phyloP scores from a whole-genome alignment of 139 green algal species.

The Asterochloris sp. region DNA sequence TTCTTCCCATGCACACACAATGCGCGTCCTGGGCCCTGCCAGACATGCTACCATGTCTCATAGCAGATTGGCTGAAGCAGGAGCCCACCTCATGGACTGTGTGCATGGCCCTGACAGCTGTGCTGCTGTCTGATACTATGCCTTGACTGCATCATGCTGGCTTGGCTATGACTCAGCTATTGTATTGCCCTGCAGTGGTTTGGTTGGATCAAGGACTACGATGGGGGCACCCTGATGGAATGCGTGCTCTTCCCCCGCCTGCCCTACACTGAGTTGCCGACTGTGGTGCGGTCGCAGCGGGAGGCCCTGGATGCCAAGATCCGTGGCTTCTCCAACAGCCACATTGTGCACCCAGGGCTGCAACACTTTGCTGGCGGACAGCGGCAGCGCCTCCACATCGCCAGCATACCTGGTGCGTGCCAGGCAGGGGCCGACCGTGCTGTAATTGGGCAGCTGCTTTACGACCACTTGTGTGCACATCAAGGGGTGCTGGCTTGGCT shows the following conservation, averaged over 20 bases:
- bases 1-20: too few species aligned
- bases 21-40: too few species aligned
- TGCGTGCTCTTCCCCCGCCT: slow-evolving; percentile 73
- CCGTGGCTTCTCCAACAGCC: slow-evolving; percentile 63
- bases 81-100: neutral
- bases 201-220: slow-evolving; percentile 99
- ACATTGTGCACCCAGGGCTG: slow-evolving; percentile 73
- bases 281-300: slow-evolving; percentile 50
- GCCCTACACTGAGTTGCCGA: slow-evolving; percentile 59
- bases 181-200: slow-evolving; percentile 50
- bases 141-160: neutral
- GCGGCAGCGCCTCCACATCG: slow-evolving; percentile 28
- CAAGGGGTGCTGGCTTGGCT: too few species aligned
- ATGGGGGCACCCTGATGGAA: slow-evolving; percentile 99
- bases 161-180: neutral
- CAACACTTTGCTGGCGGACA: slow-evolving; percentile 23
- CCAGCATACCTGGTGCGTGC: slow-evolving; percentile 66
- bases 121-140: neutral
- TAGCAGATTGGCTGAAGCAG: too few species aligned
- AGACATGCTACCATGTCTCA: too few species aligned
- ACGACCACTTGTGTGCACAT: too few species aligned
- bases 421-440: too few species aligned
- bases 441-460: too few species aligned
- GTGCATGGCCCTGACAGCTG: neutral
- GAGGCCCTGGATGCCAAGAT: slow-evolving; percentile 62